Base-by-base conservation (phyloP, 164 flowering plant species). In the Kalanchoe fedtschenkoi region DNA sequence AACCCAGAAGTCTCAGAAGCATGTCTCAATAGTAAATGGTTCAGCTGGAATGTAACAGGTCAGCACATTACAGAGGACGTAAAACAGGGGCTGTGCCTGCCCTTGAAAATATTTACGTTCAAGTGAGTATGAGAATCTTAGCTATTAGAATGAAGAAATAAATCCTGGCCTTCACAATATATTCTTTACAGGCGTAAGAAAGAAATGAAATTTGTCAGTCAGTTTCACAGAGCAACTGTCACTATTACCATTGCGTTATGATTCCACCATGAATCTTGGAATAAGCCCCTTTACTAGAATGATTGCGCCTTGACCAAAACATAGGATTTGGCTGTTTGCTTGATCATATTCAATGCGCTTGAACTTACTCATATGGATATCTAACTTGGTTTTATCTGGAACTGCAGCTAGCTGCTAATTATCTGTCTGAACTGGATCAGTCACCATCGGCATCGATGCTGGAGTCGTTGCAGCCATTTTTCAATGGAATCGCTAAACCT, bases 391-490 rank as follows among this genome's bases (percentile, higher is more conserved):
- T 16, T 59, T 65, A 15, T 63, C 72, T 34, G 15, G 24, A 63
- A 47, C 21, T 78, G 74, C 86, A 95, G 99, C 88, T 88, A 85
- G 87, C 88, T 62, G 76, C 78, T 42, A 58, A 74, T 61, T 81
- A 74, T 71, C 95, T 95, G 62, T 72, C 95, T 63, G 93, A 89
- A 70, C 43, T 91, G 78, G 95, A 84, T 24, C 99, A 93, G 56
- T 85, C 93, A 14, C 93, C 87, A 29, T 68, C 87, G 43, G 74
- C 87, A 42, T 55, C 86, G 43, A 46, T 83, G 42, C 58, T 85
- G 70, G 95, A 86, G 66, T 75, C 91, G 34, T 73, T 95, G 85
- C 75, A 91, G 75, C 87, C 95, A 54, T 78, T 83, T 68, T 70
- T 85, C 19, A 72, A 79, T 77, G 88, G 91, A 57, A 76, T 95